Evolutionary conservation across 352 stramenopile species (phyloP).

Genomic region (Thraustochytrium striatum): DNA sequence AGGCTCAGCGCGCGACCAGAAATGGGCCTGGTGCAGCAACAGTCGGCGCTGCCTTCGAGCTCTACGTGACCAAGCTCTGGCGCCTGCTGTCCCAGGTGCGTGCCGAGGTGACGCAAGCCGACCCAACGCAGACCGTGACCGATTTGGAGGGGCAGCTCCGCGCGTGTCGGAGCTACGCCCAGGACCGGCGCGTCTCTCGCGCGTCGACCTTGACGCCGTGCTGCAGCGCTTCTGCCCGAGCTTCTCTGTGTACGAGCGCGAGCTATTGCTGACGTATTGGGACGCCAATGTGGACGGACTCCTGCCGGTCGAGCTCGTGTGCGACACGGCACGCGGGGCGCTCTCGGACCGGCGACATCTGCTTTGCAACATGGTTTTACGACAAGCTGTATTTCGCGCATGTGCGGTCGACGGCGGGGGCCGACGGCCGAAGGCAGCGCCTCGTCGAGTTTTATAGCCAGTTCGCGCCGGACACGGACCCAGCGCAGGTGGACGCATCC

Average conservation of each 20-base stretch:
- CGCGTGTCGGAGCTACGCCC: not conserved
- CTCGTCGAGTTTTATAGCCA: constrained; percentile 36
- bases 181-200: constrained; percentile 5
- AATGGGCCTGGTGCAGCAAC: constrained; percentile 26
- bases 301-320: not conserved
- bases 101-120: constrained; percentile 3
- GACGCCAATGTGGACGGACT: not conserved
- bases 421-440: not conserved
- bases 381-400: constrained; percentile 26
- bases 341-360: constrained; percentile 24
- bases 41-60: constrained; percentile 10
- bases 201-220: constrained; percentile 6
- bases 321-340: not conserved
- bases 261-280: not conserved
- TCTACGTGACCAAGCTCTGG: constrained; percentile 28
- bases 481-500: not conserved
- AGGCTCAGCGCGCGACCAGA: not conserved
- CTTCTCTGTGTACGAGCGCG: not conserved
- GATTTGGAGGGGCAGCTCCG: constrained; percentile 23
- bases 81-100: not conserved
- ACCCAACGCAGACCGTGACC: not conserved
- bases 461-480: constrained; percentile 4
- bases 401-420: not conserved
- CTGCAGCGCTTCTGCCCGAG: not conserved
- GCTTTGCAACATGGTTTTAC: constrained; percentile 8